A percentile compares a stretch with the other conserved stretches of the same genome.
Conservation (phyloP, 2,329 filamentous ascomycete species). For the Basipetospora sp. region DNA sequence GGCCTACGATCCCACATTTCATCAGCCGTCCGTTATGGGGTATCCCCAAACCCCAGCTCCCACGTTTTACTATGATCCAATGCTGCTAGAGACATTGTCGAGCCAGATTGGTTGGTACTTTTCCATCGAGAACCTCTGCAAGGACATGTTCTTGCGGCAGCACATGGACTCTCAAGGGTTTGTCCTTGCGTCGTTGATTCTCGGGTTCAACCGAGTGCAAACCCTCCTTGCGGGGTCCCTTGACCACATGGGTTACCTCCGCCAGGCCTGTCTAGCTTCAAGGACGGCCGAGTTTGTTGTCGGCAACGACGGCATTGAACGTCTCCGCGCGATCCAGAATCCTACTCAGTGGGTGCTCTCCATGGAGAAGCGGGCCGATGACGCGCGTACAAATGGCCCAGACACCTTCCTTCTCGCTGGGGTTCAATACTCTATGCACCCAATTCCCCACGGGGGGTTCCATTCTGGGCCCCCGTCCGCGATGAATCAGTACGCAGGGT, state of each 20-base stretch:
- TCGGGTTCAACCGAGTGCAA: constrained; percentile 75
- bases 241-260: constrained; percentile 12
- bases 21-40: constrained; percentile 22
- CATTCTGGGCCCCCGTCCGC: constrained; percentile 5
- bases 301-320: constrained; percentile 63
- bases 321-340: constrained; percentile 56
- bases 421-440: constrained; percentile 7
- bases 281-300: constrained; percentile 62
- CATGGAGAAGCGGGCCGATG: constrained; percentile 54
- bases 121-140: constrained; percentile 86
- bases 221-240: constrained; percentile 31
- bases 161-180: constrained; percentile 95
- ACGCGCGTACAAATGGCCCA: constrained; percentile 59
- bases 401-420: constrained; percentile 19
- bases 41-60: constrained; percentile 4
- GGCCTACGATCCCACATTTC: constrained; percentile 8
- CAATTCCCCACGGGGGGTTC: constrained; percentile 14
- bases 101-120: constrained; percentile 79
- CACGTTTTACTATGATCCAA: constrained; percentile 7
- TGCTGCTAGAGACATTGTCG: constrained; percentile 26
- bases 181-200: constrained; percentile 64
- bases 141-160: constrained; percentile 74
- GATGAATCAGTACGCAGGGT: constrained; percentile 6
- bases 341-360: constrained; percentile 72
- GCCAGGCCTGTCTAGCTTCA: constrained; percentile 42